Percentiles rank a stretch among this genome's conserved stretches.
phyloP scores from a whole-genome alignment of 257 asterid species.

The Vinca minor region DNA sequence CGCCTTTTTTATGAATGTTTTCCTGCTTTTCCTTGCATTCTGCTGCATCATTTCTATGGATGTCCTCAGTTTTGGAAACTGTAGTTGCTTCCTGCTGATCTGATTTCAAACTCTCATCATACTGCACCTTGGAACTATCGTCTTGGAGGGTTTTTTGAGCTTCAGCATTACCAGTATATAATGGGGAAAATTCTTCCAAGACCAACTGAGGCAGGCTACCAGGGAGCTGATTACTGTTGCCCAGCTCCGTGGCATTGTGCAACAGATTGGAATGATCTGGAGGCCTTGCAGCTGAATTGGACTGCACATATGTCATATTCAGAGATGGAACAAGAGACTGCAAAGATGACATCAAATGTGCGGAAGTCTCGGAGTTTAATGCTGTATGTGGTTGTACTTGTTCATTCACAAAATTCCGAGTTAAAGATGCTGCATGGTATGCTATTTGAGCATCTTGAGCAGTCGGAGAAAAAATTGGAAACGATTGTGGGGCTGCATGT shows the following conservation, averaged over 20 bases:
- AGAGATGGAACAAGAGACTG: conserved; percentile 22
- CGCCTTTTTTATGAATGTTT: conserved; percentile 30
- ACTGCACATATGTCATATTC: conserved; percentile 18
- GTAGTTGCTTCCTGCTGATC: conserved; percentile 9
- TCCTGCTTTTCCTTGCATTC: conserved; percentile 31
- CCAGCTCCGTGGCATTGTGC: conserved; percentile 25
- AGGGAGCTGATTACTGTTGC: conserved; percentile 19
- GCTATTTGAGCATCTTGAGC: conserved; percentile 34
- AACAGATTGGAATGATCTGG: conserved; percentile 24
- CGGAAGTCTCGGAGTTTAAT: conserved; percentile 25
- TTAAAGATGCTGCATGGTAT: conserved; percentile 22
- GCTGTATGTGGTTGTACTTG: conserved; percentile 23
- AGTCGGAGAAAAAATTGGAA: conserved; percentile 24
- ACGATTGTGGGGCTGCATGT: conserved; percentile 24
- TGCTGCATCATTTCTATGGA: conserved; percentile 5
- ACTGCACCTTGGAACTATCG: conserved; percentile 17
- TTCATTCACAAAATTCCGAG: conserved; percentile 36
- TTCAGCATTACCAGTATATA: conserved; percentile 22
- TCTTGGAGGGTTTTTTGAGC: conserved; percentile 13
- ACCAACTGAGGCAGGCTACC: conserved; percentile 22
- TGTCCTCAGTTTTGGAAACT: conserved; percentile 6
- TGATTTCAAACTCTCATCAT: conserved; percentile 24
- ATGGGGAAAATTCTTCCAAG: conserved; percentile 25
- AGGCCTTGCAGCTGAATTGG: conserved; percentile 21
- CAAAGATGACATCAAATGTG: conserved; percentile 20